These are phyloP conservation scores for Teratosphaeria gauchensis DNA, from an alignment of 2,329 filamentous ascomycete genomes.

Conservation along the genomic window DNA sequence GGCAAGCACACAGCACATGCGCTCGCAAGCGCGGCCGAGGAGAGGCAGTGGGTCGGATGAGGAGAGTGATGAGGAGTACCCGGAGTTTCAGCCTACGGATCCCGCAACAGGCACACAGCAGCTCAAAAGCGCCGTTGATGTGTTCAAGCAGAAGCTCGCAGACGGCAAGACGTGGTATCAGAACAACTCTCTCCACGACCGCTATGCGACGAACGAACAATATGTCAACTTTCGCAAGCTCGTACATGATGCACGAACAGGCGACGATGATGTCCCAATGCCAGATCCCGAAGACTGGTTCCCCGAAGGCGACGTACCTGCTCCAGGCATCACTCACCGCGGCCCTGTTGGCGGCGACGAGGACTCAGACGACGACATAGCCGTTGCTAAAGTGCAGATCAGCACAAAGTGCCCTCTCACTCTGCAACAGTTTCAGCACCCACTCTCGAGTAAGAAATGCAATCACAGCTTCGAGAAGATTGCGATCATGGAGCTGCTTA, in stretches of 20 bases:
- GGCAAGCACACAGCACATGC: slow-evolving; percentile 24
- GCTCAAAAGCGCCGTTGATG: slow-evolving; percentile 24
- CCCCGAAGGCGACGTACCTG: slow-evolving; percentile 35
- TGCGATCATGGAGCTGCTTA: slow-evolving; percentile 49
- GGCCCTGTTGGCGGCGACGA: slow-evolving; percentile 23
- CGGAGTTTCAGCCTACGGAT: slow-evolving; percentile 31
- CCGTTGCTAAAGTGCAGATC: slow-evolving; percentile 53
- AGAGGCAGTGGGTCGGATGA: slow-evolving; percentile 15
- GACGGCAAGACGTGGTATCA: slow-evolving; percentile 37
- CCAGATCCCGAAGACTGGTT: slow-evolving; percentile 56
- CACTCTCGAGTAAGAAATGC: slow-evolving; percentile 57
- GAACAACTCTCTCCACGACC: slow-evolving; percentile 25
- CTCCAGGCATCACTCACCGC: slow-evolving; percentile 30
- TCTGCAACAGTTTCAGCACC: slow-evolving; percentile 53
- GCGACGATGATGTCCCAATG: slow-evolving; percentile 40
- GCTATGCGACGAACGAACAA: slow-evolving; percentile 51
- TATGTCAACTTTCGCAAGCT: slow-evolving; percentile 53
- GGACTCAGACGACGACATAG: slow-evolving; percentile 58
- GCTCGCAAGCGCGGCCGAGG: slow-evolving; percentile 20
- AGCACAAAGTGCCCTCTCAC: slow-evolving; percentile 64
- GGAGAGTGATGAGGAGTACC: slow-evolving; percentile 28
- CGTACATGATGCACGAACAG: slow-evolving; percentile 52
- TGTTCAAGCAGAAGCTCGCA: slow-evolving; percentile 30
- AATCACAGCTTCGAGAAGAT: slow-evolving; percentile 62
- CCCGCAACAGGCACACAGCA: slow-evolving; percentile 26